Evolutionary conservation across 352 stramenopile species (phyloP).

Genomic region (Phytophthora tubulina): DNA sequence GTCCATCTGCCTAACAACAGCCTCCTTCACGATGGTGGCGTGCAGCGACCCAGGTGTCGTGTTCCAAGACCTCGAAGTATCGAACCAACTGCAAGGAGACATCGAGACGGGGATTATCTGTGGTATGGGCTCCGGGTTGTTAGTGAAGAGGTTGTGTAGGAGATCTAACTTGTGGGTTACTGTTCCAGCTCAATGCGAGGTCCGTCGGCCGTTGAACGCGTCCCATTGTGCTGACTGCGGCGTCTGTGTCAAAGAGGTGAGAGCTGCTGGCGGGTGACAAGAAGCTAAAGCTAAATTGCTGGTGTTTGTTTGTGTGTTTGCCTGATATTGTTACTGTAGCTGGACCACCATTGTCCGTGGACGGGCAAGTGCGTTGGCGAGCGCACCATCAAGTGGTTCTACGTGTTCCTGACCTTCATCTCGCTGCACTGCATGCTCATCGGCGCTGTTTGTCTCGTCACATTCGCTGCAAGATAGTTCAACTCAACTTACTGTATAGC

Average conservation of each 20-base stretch:
- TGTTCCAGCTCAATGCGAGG: constrained; percentile 75
- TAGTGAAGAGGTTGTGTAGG: not conserved
- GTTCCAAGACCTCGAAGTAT: constrained; percentile 54
- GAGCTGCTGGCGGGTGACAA: not conserved
- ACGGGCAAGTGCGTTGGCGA: constrained; percentile 92
- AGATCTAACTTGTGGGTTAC: constrained; percentile 5
- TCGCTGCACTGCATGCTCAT: constrained; percentile 74
- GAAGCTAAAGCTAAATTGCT: not conserved
- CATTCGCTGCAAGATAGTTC: constrained; percentile 40
- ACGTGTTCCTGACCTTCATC: constrained; percentile 79
- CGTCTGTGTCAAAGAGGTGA: constrained; percentile 74
- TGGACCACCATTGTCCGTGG: constrained; percentile 94
- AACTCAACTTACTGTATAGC: not conserved
- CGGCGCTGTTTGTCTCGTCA: constrained; percentile 48
- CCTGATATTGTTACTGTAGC: constrained; percentile 37
- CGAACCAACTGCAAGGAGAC: constrained; percentile 37
- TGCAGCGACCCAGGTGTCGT: constrained; percentile 82
- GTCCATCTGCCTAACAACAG: constrained; percentile 67
- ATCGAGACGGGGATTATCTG: constrained; percentile 71
- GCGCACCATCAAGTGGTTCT: constrained; percentile 84
- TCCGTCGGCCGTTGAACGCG: constrained; percentile 70
- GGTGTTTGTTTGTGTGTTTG: not conserved
- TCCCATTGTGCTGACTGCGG: constrained; percentile 86
- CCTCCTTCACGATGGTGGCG: constrained; percentile 80
- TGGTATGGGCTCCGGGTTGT: constrained; percentile 39